Evolutionary conservation across 331 rosid genomes (phyloP), one percentile per base, ranked within the genome.

Genomic region (Rhamnella rubrinervis): DNA sequence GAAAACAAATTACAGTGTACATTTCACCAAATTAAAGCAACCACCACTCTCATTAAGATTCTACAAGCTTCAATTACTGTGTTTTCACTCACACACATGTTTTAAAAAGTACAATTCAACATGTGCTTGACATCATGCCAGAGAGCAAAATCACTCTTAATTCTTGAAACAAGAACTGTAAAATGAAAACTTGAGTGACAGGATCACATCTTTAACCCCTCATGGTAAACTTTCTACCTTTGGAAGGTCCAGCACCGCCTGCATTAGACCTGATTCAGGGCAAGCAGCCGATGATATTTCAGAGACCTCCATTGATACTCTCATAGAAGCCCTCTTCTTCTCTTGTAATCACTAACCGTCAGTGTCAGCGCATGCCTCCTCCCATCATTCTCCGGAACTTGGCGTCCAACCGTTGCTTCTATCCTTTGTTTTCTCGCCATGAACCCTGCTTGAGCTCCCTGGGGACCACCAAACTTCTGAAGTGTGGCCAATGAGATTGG

Each of bases 301-400:
- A 59, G 46, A 58, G 12, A 46, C 66, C 59, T 70, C 37, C 50
- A 20, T 62, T 12, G 44, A 8, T 25, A 14, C 52, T 70, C 76
- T 89, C 80, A 93, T 60, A 93, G 89, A 73, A 91, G 96, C 60
- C 97, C 97, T 52, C 85, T 85, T 85, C 97, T 89, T 84, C 96
- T 78, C 80, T 91, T 91, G 86, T 91, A 95, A 74, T 95, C 99
- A 25, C 93, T 79, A 39, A 95, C 88, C 3, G 96, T 73, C 67
- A 95, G 81, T 18, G 97, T 86, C 80, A 82, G 75, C 0, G 83
- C 83, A 61, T 95, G 96, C 76, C 83, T 71, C 84, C 84, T 60
- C 35, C 89, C 90, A 59, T 95, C 96, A 40, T 95, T 84, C 82
- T 89, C 93, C 0, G 85, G 93, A 47, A 95, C 89, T 77, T 20